Evolutionary conservation across 1,284 basidiomycete species (phyloP).

Genomic region (Cerrena zonata): DNA sequence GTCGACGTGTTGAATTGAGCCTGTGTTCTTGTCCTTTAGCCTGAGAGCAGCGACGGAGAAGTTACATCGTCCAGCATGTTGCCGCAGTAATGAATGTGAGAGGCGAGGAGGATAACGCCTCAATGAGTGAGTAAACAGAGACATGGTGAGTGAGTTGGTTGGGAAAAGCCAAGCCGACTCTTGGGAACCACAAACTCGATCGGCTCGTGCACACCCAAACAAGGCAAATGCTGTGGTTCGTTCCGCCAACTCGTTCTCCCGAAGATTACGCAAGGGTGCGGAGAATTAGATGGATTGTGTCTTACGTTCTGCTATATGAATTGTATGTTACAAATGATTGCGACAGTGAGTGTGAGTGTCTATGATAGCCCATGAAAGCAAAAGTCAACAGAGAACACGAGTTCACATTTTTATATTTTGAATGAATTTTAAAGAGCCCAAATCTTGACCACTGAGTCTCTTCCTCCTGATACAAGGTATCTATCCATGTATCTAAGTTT

Average conservation of each 20-base stretch:
- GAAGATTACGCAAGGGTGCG: neutral
- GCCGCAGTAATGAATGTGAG: neutral
- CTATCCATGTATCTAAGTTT: slow-evolving; percentile 92
- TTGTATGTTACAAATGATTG: slow-evolving; percentile 1
- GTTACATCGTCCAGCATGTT: neutral
- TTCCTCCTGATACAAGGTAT: slow-evolving; percentile 87
- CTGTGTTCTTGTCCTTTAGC: neutral
- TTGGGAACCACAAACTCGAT: neutral
- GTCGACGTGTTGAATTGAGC: slow-evolving; percentile 13
- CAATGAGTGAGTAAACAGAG: neutral
- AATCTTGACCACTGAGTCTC: slow-evolving; percentile 85
- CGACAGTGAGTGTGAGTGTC: neutral
- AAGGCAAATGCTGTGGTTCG: neutral
- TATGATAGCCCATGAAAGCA: neutral
- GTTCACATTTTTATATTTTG: neutral
- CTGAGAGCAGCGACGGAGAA: neutral
- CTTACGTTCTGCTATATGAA: neutral
- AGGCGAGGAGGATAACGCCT: neutral
- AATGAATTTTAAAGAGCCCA: slow-evolving; percentile 74
- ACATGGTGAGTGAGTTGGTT: neutral
- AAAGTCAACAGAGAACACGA: neutral
- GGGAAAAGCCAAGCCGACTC: neutral
- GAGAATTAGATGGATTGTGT: neutral
- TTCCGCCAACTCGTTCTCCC: neutral
- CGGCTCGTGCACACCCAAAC: neutral